A percentile compares a stretch with the other conserved stretches of the same genome.
Conservation (phyloP, 176 grass and related monocot genomes). For the Juncus inflexus region DNA sequence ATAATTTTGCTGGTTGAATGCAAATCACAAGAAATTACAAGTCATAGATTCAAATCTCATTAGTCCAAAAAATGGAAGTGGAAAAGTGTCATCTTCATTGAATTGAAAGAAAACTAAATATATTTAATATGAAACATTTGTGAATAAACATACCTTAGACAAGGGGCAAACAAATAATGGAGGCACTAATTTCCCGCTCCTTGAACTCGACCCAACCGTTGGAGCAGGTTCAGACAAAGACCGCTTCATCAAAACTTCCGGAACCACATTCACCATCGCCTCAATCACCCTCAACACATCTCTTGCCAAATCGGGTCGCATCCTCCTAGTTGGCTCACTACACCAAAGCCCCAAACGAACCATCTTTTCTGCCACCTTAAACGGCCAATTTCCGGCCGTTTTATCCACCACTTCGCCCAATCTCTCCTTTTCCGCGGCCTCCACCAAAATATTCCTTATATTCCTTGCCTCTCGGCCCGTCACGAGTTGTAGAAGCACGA, state of each 20-base stretch:
- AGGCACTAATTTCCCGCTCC: neutral
- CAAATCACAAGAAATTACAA: too few species aligned
- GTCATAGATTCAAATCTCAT: too few species aligned
- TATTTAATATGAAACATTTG: too few species aligned
- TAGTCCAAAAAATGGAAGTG: too few species aligned
- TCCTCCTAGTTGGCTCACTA: slow-evolving; percentile 38
- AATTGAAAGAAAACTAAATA: too few species aligned
- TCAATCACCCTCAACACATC: slow-evolving; percentile 54
- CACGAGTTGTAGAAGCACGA: slow-evolving; percentile 59
- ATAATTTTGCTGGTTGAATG: too few species aligned
- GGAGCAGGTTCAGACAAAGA: slow-evolving; percentile 43
- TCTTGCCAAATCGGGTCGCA: slow-evolving; percentile 52
- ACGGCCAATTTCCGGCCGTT: slow-evolving; percentile 56
- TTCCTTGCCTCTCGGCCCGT: slow-evolving; percentile 46
- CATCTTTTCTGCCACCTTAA: slow-evolving; percentile 32
- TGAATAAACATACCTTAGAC: too few species aligned
- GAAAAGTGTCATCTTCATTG: too few species aligned
- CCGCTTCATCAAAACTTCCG: slow-evolving; percentile 7
- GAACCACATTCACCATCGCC: slow-evolving; percentile 35
- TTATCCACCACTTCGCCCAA: slow-evolving; percentile 45
- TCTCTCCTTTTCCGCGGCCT: slow-evolving; percentile 29
- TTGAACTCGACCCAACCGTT: slow-evolving; percentile 31
- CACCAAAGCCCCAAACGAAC: slow-evolving; percentile 50
- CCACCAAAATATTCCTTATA: slow-evolving; percentile 40
- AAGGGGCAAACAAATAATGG: neutral